A percentile compares a stretch with the other conserved stretches of the same genome.
Conservation (phyloP, 2,329 filamentous ascomycete genomes). For the Dactylonectria estremocensis region DNA sequence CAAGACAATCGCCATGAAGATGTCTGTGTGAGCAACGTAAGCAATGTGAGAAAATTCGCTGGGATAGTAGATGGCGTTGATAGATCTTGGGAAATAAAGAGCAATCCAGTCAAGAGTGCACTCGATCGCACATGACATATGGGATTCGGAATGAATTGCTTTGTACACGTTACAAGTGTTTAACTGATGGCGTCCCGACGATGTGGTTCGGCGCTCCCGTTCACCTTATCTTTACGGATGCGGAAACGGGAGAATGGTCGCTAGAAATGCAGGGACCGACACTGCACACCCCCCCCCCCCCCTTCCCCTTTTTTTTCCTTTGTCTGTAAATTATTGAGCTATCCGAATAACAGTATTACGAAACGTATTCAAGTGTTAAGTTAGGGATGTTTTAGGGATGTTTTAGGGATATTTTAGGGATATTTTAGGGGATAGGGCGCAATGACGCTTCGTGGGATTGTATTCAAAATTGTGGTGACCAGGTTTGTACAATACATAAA, state of each 20-base stretch:
- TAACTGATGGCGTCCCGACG: background rate
- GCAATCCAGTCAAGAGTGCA: background rate
- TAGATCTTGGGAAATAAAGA: slow-evolving; percentile 19
- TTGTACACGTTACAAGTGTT: too few species aligned
- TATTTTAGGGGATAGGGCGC: background rate
- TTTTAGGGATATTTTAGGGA: too few species aligned
- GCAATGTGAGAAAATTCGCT: background rate
- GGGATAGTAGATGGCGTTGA: slow-evolving; percentile 41
- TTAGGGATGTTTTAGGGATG: background rate
- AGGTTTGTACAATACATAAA: slow-evolving; percentile 14
- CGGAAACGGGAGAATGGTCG: background rate
- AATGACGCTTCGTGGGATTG: slow-evolving; percentile 24
- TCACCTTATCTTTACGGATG: background rate
- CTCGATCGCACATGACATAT: background rate
- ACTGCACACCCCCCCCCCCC: background rate
- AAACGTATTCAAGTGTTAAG: background rate
- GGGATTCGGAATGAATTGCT: background rate
- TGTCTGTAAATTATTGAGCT: background rate
- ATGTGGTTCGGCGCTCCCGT: background rate
- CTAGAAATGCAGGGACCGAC: background rate
- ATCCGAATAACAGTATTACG: background rate
- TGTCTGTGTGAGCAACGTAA: slow-evolving; percentile 77
- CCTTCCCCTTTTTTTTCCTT: too few species aligned
- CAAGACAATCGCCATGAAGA: slow-evolving; percentile 96
- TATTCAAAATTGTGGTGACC: slow-evolving; percentile 17